Base-by-base conservation (phyloP, 148 eudicot species). In the Camellia japonica region DNA sequence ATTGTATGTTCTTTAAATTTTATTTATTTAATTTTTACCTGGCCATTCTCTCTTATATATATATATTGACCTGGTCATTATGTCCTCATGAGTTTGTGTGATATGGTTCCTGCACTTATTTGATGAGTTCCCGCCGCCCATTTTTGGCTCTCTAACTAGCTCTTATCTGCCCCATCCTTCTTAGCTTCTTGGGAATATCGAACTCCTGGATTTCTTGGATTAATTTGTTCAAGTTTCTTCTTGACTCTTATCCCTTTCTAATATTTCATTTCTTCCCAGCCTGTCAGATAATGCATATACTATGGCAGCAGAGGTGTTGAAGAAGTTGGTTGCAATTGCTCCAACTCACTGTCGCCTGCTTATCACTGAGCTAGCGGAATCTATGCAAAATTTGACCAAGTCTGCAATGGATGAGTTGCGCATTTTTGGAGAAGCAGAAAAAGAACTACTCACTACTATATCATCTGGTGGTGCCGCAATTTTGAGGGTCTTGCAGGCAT, bases 241-340 rank as follows among this genome's bases (percentile, higher is more conserved):
- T 13, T 38, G 52, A 58, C 73, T 81, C 19, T 68, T 68, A 44
- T 81, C 18, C 61, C 51, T 74, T 52, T 43, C 69, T 88, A 55
- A 81, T 77, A 44, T 76, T 64, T 68, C 47, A 12, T 86, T 49
- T 44, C 43, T 23, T 76, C 42, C 12, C 89, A 97, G 99, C 49
- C 82, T 97, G 86, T 97, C 98, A 81, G 99, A 97, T 81, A 90
- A 93, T 88, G 96, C 96, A 56, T 97, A 97, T 78, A 79, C 94
- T 15, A 89, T 91, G 51, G 99, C 90, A 68, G 95, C 94, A 6
- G 97, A 94, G 83, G 95, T 97, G 49, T 82, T 94, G 79, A 94
- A 88, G 91, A 97, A 97, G 76, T 71, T 97, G 85, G 98, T 92
- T 51, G 84, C 93, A 11, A 77, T 92, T 80, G 90, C 93, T 42